These are phyloP conservation scores for Phialocephala subalpina DNA, from an alignment of 2,329 filamentous ascomycete species.

Conservation along the genomic window DNA sequence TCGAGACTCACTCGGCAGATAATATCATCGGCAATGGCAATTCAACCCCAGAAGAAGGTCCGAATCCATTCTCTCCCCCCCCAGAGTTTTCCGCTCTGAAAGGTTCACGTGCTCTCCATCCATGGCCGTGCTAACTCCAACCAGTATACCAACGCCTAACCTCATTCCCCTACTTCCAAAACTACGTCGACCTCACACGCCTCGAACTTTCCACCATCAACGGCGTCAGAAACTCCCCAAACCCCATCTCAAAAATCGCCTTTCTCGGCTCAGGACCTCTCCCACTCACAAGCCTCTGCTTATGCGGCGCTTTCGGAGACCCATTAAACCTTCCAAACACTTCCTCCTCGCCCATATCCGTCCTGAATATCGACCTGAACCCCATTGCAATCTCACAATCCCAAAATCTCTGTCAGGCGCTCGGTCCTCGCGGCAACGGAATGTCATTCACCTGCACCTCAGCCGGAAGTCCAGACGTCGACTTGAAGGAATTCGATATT, in stretches of 20 bases:
- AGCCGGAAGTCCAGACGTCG: conserved; percentile 34
- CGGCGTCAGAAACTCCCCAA: conserved; percentile 40
- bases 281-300: conserved; percentile 56
- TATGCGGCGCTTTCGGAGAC: conserved; percentile 37
- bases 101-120: neutral
- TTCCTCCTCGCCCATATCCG: conserved; percentile 2
- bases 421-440: conserved; percentile 41
- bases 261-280: conserved; percentile 60
- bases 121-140: conserved; percentile 18
- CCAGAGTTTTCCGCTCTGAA: neutral
- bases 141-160: conserved; percentile 38
- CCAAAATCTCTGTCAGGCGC: conserved; percentile 39
- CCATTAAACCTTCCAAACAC: conserved; percentile 39
- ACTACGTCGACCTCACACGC: conserved; percentile 56
- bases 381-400: conserved; percentile 46
- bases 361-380: conserved; percentile 54
- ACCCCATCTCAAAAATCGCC: conserved; percentile 47
- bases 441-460: conserved; percentile 51
- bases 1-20: conserved; percentile 54
- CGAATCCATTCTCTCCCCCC: neutral
- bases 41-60: conserved; percentile 30
- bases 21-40: conserved; percentile 40
- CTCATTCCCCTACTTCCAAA: conserved; percentile 57
- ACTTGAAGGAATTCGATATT: conserved; percentile 48
- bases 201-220: conserved; percentile 54